Conservation (phyloP, 2,329 filamentous ascomycete genomes). For the Sporothrix variecibatus region DNA sequence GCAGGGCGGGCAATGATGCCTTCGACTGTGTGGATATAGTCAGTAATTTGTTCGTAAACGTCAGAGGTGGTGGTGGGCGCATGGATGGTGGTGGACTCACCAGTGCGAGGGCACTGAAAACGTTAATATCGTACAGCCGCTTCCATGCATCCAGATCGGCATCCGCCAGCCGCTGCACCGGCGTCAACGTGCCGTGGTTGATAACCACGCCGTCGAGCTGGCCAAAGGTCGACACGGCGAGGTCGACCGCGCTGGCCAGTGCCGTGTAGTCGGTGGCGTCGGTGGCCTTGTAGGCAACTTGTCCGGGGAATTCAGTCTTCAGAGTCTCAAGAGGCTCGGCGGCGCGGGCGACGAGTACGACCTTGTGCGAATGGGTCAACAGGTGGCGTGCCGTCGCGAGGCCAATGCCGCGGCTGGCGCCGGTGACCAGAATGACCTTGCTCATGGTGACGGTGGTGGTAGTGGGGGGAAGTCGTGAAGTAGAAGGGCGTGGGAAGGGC, state of each 20-base stretch:
- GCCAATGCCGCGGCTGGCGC: slow-evolving; percentile 65
- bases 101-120: slow-evolving; percentile 79
- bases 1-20: slow-evolving; percentile 68
- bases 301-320: slow-evolving; percentile 52
- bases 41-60: background rate
- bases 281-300: slow-evolving; percentile 58
- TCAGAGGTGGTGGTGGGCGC: background rate
- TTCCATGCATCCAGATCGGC: slow-evolving; percentile 74
- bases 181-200: slow-evolving; percentile 83
- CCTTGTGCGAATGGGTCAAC: slow-evolving; percentile 56
- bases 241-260: slow-evolving; percentile 62
- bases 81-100: slow-evolving; percentile 50
- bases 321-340: slow-evolving; percentile 51
- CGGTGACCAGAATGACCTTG: slow-evolving; percentile 69
- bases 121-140: slow-evolving; percentile 75
- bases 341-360: slow-evolving; percentile 61
- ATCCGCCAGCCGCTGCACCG: slow-evolving; percentile 70
- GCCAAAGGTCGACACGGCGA: slow-evolving; percentile 68
- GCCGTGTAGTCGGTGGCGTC: slow-evolving; percentile 54
- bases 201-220: slow-evolving; percentile 78
- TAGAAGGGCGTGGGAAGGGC: background rate
- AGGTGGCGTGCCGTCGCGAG: slow-evolving; percentile 57
- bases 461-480: background rate
- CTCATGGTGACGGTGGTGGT: slow-evolving; percentile 22
- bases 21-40: slow-evolving; percentile 61